Evolutionary conservation across 192 early-diverging fungal species (phyloP).

Genomic region (Rhizophagus prolifer): DNA sequence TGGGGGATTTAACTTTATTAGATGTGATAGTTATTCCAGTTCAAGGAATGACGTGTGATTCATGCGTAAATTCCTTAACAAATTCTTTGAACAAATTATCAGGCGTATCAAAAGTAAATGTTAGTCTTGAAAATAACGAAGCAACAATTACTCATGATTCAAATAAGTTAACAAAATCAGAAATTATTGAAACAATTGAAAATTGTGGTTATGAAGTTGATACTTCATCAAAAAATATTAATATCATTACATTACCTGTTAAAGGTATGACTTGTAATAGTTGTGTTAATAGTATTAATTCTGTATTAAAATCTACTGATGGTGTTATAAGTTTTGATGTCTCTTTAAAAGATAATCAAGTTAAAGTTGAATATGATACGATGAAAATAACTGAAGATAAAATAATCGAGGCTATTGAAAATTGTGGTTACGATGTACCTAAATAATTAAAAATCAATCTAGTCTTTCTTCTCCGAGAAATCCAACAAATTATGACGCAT

Average conservation of each 20-base stretch:
- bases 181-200: constrained; percentile 55
- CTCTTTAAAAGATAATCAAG: constrained; percentile 54
- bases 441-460: background rate
- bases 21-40: constrained; percentile 33
- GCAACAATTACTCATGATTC: constrained; percentile 34
- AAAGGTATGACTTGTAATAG: constrained; percentile 82
- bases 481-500: too few species aligned
- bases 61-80: constrained; percentile 63
- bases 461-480: background rate
- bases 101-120: constrained; percentile 14
- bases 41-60: constrained; percentile 78
- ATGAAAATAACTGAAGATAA: constrained; percentile 29
- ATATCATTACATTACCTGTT: constrained; percentile 35
- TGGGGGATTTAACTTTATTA: too few species aligned
- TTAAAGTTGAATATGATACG: constrained; percentile 56
- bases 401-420: constrained; percentile 62
- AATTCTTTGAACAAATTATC: background rate
- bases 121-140: constrained; percentile 38
- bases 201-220: constrained; percentile 61
- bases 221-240: background rate
- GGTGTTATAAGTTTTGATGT: constrained; percentile 60
- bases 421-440: constrained; percentile 69
- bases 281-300: constrained; percentile 74
- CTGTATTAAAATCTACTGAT: constrained; percentile 44
- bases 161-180: background rate